A percentile compares a stretch with the other conserved stretches of the same genome.
Evolutionary conservation across 331 rosid species (phyloP).

Genomic region (Ulmus americana): DNA sequence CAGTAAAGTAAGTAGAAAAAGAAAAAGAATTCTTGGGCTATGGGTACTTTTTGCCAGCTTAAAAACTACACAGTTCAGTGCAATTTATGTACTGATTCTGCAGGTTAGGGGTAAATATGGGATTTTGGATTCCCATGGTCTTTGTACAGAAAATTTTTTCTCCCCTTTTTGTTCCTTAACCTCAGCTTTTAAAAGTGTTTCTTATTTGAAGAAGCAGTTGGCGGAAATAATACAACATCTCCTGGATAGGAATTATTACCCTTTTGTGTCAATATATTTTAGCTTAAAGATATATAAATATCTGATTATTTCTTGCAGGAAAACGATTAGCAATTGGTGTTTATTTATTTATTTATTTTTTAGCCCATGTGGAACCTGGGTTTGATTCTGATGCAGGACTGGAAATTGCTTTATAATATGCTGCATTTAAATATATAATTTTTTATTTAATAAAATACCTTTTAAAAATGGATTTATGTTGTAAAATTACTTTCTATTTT

Average conservation of each 20-base stretch:
- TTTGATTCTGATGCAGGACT: too few species aligned
- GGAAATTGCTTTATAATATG: too few species aligned
- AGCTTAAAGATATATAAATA: too few species aligned
- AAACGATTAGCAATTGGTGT: too few species aligned
- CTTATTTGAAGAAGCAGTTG: constrained; percentile 45
- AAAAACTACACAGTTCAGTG: constrained; percentile 40
- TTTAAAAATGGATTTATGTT: too few species aligned
- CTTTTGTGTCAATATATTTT: background rate
- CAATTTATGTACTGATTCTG: constrained; percentile 36
- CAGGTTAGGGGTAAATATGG: constrained; percentile 41
- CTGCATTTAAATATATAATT: too few species aligned
- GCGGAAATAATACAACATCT: constrained; percentile 56
- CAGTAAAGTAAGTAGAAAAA: constrained; percentile 23
- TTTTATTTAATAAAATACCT: too few species aligned
- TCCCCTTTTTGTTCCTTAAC: constrained; percentile 18
- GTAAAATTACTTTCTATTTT: too few species aligned
- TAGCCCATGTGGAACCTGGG: too few species aligned
- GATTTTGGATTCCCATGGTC: constrained; percentile 51
- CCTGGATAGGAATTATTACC: constrained; percentile 23
- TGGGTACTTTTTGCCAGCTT: constrained; percentile 35
- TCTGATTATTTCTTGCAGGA: too few species aligned
- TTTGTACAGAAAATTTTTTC: constrained; percentile 61
- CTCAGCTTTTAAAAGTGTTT: constrained; percentile 38
- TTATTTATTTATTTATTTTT: background rate
- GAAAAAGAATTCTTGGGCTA: constrained; percentile 17